Conservation (phyloP, 768 basidiomycete genomes). For the Candolleomyces eurysporus region DNA sequence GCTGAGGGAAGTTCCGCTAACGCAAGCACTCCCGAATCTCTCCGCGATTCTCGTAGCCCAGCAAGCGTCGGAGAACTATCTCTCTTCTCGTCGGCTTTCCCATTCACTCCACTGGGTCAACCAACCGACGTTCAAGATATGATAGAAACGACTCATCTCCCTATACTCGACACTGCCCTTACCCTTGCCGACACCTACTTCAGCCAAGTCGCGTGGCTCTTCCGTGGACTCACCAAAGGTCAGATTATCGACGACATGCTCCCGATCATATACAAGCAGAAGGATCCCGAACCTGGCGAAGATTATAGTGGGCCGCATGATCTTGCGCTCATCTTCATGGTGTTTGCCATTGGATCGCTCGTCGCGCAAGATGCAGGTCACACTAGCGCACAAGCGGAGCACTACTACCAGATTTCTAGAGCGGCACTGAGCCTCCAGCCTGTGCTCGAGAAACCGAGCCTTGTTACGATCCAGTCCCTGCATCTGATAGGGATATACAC, state of each 20-base stretch:
- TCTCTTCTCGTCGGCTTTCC: conserved; percentile 60
- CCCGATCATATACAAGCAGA: conserved; percentile 56
- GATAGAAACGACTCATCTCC: conserved; percentile 50
- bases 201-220: conserved; percentile 59
- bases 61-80: conserved; percentile 26
- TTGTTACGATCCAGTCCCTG: conserved; percentile 68
- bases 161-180: conserved; percentile 48
- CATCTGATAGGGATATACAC: conserved; percentile 70
- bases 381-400: conserved; percentile 43
- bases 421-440: conserved; percentile 67
- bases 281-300: conserved; percentile 39
- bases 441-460: conserved; percentile 67
- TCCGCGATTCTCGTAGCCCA: conserved; percentile 13
- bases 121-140: conserved; percentile 44
- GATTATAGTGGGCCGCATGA: conserved; percentile 44
- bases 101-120: conserved; percentile 59
- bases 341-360: conserved; percentile 57
- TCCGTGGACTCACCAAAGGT: conserved; percentile 57
- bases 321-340: conserved; percentile 50
- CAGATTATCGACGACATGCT: conserved; percentile 69
- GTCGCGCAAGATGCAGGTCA: conserved; percentile 22
- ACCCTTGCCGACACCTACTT: conserved; percentile 63
- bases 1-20: conserved; percentile 24
- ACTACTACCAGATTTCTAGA: conserved; percentile 62
- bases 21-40: conserved; percentile 20